Evolutionary conservation across 1,139 yeast species (phyloP).

Genomic region (Geotrichum restrictum): DNA sequence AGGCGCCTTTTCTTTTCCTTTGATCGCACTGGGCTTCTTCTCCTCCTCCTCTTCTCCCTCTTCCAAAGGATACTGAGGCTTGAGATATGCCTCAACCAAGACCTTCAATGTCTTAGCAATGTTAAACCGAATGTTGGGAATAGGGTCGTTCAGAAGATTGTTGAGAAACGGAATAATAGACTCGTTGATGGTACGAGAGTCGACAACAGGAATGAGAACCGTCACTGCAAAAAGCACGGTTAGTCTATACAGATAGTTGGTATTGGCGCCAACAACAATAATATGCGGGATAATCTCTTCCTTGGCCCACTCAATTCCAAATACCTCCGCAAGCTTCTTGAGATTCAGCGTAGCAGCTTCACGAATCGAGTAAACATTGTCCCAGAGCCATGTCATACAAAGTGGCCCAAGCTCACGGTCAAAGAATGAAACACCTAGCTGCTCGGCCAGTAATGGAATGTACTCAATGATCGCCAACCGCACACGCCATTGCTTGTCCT

Average conservation of each 20-base stretch:
- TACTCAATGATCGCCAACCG: conserved; percentile 95
- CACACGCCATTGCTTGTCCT: conserved; percentile 96
- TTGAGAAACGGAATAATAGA: conserved; percentile 77
- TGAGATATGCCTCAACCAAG: conserved; percentile 51
- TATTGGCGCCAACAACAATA: conserved; percentile 49
- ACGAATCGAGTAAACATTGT: conserved; percentile 91
- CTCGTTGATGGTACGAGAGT: conserved; percentile 51
- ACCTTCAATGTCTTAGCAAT: conserved; percentile 79
- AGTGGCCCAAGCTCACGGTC: conserved; percentile 85
- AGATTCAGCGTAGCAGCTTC: conserved; percentile 91
- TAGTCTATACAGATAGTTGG: conserved; percentile 82
- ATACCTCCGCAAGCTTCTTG: conserved; percentile 72
- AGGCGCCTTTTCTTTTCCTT: not conserved
- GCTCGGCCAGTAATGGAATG: conserved; percentile 93
- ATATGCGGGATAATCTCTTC: conserved; percentile 75
- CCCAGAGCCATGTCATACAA: conserved; percentile 98
- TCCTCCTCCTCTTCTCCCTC: conserved; percentile 29
- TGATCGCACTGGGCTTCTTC: not conserved
- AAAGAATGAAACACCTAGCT: conserved; percentile 88
- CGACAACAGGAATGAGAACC: conserved; percentile 58
- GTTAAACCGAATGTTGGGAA: conserved; percentile 92
- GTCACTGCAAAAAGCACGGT: conserved; percentile 88
- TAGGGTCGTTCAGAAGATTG: conserved; percentile 69
- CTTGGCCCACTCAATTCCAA: conserved; percentile 94
- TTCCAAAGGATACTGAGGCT: conserved; percentile 25